These are phyloP conservation scores for Teunomyces aglyptinius DNA, from an alignment of 805 yeast species.

Conservation along the genomic window DNA sequence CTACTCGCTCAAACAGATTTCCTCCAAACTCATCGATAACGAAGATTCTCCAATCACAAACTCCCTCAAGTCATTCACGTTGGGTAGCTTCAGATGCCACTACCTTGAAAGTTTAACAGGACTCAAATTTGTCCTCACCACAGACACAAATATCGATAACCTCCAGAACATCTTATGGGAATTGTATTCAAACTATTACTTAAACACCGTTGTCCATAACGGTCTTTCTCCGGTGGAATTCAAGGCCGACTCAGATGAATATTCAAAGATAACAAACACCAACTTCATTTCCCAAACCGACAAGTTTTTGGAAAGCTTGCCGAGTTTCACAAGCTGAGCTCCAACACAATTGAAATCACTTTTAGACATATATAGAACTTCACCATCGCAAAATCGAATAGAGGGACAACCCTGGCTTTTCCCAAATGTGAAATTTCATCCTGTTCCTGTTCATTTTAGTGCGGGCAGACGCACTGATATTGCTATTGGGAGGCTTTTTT, in stretches of 20 bases:
- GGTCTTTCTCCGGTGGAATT: constrained; percentile 55
- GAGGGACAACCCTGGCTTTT: no score
- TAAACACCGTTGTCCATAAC: constrained; percentile 62
- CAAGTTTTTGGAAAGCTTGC: constrained; percentile 34
- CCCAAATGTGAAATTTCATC: background rate
- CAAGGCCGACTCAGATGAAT: constrained; percentile 32
- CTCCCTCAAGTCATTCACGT: constrained; percentile 54
- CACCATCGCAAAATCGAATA: no score
- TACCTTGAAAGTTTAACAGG: constrained; percentile 78
- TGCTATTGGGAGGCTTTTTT: no score
- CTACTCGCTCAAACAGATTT: constrained; percentile 73
- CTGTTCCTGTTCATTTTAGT: background rate
- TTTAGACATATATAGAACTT: no score
- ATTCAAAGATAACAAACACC: constrained; percentile 49
- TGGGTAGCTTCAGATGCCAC: constrained; percentile 77
- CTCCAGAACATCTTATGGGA: constrained; percentile 54
- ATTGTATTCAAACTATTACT: constrained; percentile 58
- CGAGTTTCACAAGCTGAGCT: constrained; percentile 7
- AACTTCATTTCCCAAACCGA: constrained; percentile 59
- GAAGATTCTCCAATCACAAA: constrained; percentile 20
- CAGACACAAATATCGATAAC: constrained; percentile 61
- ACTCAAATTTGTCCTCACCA: constrained; percentile 68
- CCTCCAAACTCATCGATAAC: constrained; percentile 50
- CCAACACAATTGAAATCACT: background rate
- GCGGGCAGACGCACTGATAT: no score